These are phyloP conservation scores for Arabidopsis hybrid DNA, from an alignment of 441 rosid species.

Conservation along the genomic window DNA sequence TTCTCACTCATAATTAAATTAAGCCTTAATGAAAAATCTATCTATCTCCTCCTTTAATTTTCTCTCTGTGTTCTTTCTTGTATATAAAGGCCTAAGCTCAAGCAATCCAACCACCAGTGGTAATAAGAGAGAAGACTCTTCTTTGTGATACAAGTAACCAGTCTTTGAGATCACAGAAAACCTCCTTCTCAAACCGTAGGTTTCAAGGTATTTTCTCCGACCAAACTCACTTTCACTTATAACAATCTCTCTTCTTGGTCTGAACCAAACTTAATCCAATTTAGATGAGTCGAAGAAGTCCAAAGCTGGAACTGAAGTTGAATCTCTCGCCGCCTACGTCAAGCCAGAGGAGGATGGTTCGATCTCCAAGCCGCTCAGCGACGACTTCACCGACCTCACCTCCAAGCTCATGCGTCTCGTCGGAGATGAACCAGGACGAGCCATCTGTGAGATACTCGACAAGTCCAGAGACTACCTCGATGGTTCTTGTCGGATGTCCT, in stretches of 20 bases:
- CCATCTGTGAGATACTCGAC: constrained; percentile 47
- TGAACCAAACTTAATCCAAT: constrained; percentile 20
- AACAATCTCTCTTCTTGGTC: constrained; percentile 27
- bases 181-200: constrained; percentile 32
- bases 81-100: constrained; percentile 62
- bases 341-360: constrained; percentile 51
- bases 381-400: constrained; percentile 83
- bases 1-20: constrained; percentile 70
- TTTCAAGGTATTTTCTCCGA: constrained; percentile 39
- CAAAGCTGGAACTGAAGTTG: constrained; percentile 88
- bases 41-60: constrained; percentile 52
- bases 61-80: constrained; percentile 51
- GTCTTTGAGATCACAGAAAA: constrained; percentile 36
- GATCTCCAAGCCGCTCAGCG: constrained; percentile 69
- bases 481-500: constrained; percentile 96
- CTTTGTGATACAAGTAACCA: constrained; percentile 34
- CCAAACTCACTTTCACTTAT: constrained; percentile 34
- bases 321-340: constrained; percentile 85
- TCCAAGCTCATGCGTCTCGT: constrained; percentile 90
- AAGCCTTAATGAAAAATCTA: constrained; percentile 69
- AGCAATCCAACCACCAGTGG: constrained; percentile 49
- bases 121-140: constrained; percentile 37
- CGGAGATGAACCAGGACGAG: constrained; percentile 74
- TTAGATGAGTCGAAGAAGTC: constrained; percentile 79
- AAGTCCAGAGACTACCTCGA: constrained; percentile 89